These are phyloP conservation scores for Logfia minima DNA, from an alignment of 129 eudicot genomes.

Conservation along the genomic window DNA sequence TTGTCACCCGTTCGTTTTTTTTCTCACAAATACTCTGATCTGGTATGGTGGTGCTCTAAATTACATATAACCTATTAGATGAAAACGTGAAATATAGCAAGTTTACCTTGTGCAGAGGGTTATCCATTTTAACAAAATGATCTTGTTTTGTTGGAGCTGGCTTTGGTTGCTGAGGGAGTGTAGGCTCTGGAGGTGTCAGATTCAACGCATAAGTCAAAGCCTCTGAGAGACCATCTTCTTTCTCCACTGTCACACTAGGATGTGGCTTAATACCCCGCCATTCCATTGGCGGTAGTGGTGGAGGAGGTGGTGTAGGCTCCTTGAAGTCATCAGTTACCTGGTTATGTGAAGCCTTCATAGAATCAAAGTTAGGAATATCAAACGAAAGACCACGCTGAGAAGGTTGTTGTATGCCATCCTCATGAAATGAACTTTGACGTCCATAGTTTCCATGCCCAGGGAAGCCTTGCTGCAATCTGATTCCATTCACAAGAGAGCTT, in stretches of 20 bases:
- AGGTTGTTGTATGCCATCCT: slow-evolving; percentile 34
- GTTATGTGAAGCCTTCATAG: slow-evolving; percentile 41
- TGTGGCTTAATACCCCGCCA: slow-evolving; percentile 66
- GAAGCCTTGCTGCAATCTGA: slow-evolving; percentile 33
- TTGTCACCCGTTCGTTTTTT: slow-evolving; percentile 15
- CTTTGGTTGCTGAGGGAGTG: slow-evolving; percentile 43
- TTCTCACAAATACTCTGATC: neutral
- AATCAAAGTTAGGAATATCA: slow-evolving; percentile 61
- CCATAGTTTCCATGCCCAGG: slow-evolving; percentile 20
- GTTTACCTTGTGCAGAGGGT: slow-evolving; percentile 40
- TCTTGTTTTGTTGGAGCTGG: slow-evolving; percentile 52
- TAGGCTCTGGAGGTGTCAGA: slow-evolving; percentile 51
- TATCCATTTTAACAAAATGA: slow-evolving; percentile 28
- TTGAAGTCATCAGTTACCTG: slow-evolving; percentile 34
- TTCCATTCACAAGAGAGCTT: slow-evolving; percentile 45
- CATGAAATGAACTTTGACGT: slow-evolving; percentile 36
- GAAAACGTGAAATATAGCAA: slow-evolving; percentile 45
- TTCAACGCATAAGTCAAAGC: slow-evolving; percentile 39
- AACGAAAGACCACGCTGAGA: slow-evolving; percentile 44
- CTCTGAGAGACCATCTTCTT: slow-evolving; percentile 38
- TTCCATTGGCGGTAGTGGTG: slow-evolving; percentile 87
- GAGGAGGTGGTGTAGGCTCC: slow-evolving; percentile 54
- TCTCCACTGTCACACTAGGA: slow-evolving; percentile 32
- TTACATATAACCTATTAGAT: slow-evolving; percentile 18
- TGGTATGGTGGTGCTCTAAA: neutral